Percentiles rank a stretch among this genome's conserved stretches.
These are phyloP conservation scores for Leishmania lainsoni DNA, from an alignment of 208 protist genomes.

Conservation along the genomic window DNA sequence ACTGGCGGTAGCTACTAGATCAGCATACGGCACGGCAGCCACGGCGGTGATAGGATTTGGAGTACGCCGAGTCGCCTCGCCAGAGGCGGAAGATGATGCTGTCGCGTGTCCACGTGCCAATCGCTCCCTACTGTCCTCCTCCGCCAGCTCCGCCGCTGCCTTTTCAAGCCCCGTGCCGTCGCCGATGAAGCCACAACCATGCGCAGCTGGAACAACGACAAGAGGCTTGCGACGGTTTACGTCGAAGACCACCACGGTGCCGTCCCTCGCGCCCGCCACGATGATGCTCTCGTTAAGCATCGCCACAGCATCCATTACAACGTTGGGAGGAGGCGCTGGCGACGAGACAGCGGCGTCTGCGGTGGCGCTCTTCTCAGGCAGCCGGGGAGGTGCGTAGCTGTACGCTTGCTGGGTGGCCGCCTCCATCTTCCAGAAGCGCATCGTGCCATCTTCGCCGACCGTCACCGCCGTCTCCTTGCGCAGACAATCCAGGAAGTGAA, in stretches of 20 bases:
- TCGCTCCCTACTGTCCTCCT: conserved; percentile 18
- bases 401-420: conserved; percentile 84
- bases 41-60: conserved; percentile 89
- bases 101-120: background rate
- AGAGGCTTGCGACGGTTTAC: conserved; percentile 77
- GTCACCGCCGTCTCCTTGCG: conserved; percentile 74
- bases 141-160: conserved; percentile 37
- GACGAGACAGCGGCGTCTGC: background rate
- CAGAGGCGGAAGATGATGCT: conserved; percentile 6
- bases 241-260: conserved; percentile 88
- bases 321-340: conserved; percentile 14
- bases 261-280: conserved; percentile 68
- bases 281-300: conserved; percentile 86
- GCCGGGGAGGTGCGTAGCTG: conserved; percentile 35
- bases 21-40: conserved; percentile 80
- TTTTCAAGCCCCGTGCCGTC: conserved; percentile 90
- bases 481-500: conserved; percentile 64
- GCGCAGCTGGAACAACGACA: conserved; percentile 56
- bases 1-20: conserved; percentile 83
- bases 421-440: conserved; percentile 91
- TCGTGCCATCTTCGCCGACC: conserved; percentile 85
- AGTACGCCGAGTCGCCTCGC: conserved; percentile 17
- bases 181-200: conserved; percentile 78
- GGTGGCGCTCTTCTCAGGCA: background rate
- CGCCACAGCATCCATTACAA: conserved; percentile 71